A percentile compares a stretch with the other conserved stretches of the same genome.
Evolutionary conservation across 1,284 basidiomycete species (phyloP).

Genomic region (Thelephora terrestris): DNA sequence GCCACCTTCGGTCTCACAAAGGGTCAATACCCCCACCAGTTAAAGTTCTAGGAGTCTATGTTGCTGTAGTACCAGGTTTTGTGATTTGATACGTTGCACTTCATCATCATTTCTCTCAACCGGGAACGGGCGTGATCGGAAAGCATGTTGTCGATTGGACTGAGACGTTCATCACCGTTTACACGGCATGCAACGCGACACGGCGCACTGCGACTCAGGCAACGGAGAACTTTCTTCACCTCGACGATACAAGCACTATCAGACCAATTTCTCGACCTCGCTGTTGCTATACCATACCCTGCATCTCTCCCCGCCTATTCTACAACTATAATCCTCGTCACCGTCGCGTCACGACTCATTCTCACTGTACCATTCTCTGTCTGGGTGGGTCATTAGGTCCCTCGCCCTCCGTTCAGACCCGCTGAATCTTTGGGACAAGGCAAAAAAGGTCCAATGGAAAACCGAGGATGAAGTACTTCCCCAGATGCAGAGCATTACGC

Average conservation of each 20-base stretch:
- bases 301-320: constrained; percentile 60
- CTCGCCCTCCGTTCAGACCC: background rate
- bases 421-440: constrained; percentile 28
- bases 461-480: constrained; percentile 65
- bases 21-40: constrained; percentile 85
- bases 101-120: background rate
- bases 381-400: constrained; percentile 49
- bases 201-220: background rate
- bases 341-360: constrained; percentile 52
- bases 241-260: constrained; percentile 30
- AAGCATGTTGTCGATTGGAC: background rate
- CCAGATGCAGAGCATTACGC: constrained; percentile 44
- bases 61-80: constrained; percentile 3
- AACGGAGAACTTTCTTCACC: constrained; percentile 24
- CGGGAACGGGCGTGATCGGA: background rate
- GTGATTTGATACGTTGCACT: constrained; percentile 21
- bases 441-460: constrained; percentile 51
- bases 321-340: constrained; percentile 67
- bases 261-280: constrained; percentile 50
- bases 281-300: constrained; percentile 60
- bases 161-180: background rate
- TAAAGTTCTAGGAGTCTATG: constrained; percentile 56
- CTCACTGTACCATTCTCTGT: constrained; percentile 68
- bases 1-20: constrained; percentile 93
- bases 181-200: background rate